Base-by-base conservation (phyloP, 179 eudicot genomes). In the Monotropa hypopitys region DNA sequence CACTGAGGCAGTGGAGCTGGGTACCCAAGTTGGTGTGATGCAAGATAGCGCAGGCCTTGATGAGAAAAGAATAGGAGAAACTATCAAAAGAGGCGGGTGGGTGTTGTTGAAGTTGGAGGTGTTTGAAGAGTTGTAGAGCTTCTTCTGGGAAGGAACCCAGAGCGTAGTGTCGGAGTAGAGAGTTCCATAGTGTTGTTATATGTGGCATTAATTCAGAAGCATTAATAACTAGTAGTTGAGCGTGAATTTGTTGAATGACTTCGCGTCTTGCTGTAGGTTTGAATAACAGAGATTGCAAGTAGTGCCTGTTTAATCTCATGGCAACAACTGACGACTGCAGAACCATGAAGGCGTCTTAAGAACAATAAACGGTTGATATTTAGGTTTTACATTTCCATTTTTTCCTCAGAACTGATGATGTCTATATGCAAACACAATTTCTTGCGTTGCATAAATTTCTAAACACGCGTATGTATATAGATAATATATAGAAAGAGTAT, bases 51-150 rank as follows among this genome's bases (percentile, higher is more conserved):
- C 85, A 86, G 1, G 91, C 84, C 85, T 88, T 92, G 47, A 88
- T 80, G 47, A 92, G 86, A 77, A 85, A 92, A 30, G 87, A 89
- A 82, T 86, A 89, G 3, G 92, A 84, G 75, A 86, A 92, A 76
- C 91, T 87, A 56, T 90, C 87, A 67, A 89, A 86, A 49, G 16
- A 20, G 53, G 77, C 1, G 57, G 75, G 54, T 62, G 12, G 54
- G 67, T 65, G 23, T 13, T 59, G 12, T 21, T 54, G 81, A 73
- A 87, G 77, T 20, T 53, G 49, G 32, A 73, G 76, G 67, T 88
- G 86, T 72, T 83, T 90, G 84, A 79, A 89, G 35, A 92, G 82
- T 7, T 53, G 75, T 56, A 90, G 0, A 30, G 95, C 88, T 82
- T 85, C 85, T 40, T 82, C 73, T 0, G 95, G 91, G 72, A 53